Conservation (phyloP, 257 asterid species). For the Ajuga chamaepitys region DNA sequence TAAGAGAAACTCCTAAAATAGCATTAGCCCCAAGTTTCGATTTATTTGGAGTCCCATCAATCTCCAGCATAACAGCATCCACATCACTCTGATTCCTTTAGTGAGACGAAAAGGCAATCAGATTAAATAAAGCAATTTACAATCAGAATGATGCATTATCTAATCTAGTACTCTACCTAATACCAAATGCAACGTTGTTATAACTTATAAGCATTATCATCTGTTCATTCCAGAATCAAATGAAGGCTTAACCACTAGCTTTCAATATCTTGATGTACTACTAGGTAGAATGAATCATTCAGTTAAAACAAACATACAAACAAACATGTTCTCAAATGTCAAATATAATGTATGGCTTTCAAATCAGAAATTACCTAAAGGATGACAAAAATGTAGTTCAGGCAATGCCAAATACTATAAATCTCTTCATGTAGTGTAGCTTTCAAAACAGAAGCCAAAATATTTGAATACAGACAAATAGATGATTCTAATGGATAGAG, state of each 20-base stretch:
- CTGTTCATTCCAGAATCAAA: background rate
- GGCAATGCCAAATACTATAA: background rate
- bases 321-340: background rate
- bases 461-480: background rate
- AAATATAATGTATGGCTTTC: background rate
- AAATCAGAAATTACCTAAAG: background rate
- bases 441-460: background rate
- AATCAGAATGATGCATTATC: background rate
- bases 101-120: slow-evolving; percentile 2
- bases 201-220: background rate
- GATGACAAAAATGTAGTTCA: background rate
- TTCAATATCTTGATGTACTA: background rate
- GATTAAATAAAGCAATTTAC: slow-evolving; percentile 2
- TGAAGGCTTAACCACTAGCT: background rate
- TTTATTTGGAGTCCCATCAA: slow-evolving; percentile 91
- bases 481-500: background rate
- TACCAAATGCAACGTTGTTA: background rate
- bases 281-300: background rate
- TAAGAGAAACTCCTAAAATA: slow-evolving; percentile 90
- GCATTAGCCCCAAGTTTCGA: slow-evolving; percentile 97
- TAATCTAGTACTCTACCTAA: background rate
- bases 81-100: slow-evolving; percentile 74
- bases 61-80: slow-evolving; percentile 79
- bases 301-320: background rate
- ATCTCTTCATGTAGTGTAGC: background rate